These are phyloP conservation scores for Pythium sukuiense DNA, from an alignment of 352 stramenopile species.

Conservation along the genomic window DNA sequence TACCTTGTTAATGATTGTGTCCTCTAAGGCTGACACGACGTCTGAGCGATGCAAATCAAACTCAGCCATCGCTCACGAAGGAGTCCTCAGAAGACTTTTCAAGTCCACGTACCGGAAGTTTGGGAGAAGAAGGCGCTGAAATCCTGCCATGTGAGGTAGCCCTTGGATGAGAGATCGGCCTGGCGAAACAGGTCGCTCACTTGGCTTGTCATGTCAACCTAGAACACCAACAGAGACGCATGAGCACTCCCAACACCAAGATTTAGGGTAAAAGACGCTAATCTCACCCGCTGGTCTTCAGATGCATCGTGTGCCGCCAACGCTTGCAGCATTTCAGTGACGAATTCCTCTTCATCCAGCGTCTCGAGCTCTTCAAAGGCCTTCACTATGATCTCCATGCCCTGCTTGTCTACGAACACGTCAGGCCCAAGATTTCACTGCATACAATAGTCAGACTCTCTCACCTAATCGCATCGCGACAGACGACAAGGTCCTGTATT, in stretches of 20 bases:
- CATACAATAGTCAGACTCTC: background rate
- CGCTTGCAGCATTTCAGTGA: constrained; percentile 34
- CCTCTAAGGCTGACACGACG: constrained; percentile 18
- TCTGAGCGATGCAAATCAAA: too few species aligned
- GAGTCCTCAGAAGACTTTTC: too few species aligned
- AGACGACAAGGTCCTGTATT: background rate
- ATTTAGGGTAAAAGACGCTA: background rate
- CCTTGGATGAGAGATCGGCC: constrained; percentile 37
- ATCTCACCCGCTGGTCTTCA: constrained; percentile 32
- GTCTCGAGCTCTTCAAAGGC: constrained; percentile 37
- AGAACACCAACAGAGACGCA: background rate
- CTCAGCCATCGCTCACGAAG: background rate
- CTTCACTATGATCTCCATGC: constrained; percentile 35
- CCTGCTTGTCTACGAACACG: constrained; percentile 38
- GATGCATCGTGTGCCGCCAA: constrained; percentile 24
- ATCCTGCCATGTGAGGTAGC: constrained; percentile 41
- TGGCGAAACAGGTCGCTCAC: constrained; percentile 40
- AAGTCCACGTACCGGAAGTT: constrained; percentile 36
- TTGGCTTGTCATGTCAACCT: constrained; percentile 39
- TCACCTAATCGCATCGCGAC: background rate
- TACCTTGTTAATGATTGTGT: constrained; percentile 29
- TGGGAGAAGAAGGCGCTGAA: constrained; percentile 50
- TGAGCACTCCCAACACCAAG: background rate
- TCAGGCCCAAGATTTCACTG: background rate
- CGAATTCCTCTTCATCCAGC: constrained; percentile 48